A percentile compares a stretch with the other conserved stretches of the same genome.
phyloP scores from a whole-genome alignment of 2,329 filamentous ascomycete genomes.

The Xylaria sp. region DNA sequence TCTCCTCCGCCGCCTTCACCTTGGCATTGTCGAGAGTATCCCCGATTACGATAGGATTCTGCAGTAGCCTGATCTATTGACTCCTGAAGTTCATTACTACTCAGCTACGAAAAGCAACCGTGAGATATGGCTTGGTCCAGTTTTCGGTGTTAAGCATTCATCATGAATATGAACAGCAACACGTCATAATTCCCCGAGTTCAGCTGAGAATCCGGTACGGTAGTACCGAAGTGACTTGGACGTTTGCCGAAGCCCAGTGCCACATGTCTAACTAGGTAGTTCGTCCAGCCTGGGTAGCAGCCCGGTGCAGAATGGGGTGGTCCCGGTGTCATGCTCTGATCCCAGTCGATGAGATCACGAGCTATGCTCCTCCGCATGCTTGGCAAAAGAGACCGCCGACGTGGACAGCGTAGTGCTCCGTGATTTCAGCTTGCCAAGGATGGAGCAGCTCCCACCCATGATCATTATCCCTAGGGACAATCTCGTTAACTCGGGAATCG shows the following conservation, averaged over 20 bases:
- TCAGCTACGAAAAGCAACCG: background rate
- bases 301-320: background rate
- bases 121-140: background rate
- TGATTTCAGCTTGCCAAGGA: background rate
- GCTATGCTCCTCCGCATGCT: constrained; percentile 9
- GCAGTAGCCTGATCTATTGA: background rate
- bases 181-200: background rate
- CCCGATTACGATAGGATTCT: background rate
- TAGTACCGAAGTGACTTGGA: background rate
- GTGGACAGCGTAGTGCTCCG: background rate
- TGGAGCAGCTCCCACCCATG: background rate
- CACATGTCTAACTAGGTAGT: background rate
- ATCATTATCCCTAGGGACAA: constrained; percentile 2
- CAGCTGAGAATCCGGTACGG: background rate
- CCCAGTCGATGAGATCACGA: constrained; percentile 3
- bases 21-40: background rate
- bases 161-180: background rate
- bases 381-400: constrained; percentile 12
- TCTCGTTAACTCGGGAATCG: background rate
- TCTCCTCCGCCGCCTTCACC: background rate
- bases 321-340: background rate
- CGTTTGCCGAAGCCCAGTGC: background rate
- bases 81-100: background rate
- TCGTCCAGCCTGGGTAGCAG: constrained; percentile 6
- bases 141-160: background rate